A percentile compares a stretch with the other conserved stretches of the same genome.
Conservation (phyloP, 2,329 filamentous ascomycete species). For the Claviceps digitariae region DNA sequence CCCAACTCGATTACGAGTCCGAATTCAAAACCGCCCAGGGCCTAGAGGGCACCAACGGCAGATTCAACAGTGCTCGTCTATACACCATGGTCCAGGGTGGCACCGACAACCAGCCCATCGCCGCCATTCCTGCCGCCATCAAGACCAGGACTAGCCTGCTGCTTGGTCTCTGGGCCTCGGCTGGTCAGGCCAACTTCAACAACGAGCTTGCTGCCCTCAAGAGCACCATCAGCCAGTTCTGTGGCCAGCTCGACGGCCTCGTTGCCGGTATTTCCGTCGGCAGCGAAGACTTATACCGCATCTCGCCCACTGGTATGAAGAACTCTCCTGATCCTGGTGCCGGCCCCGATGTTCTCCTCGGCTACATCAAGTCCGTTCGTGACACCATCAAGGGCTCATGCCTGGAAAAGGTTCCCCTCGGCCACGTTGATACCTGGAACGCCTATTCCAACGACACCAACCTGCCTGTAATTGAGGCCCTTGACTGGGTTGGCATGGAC, state of each 20-base stretch:
- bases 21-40: slow-evolving; percentile 54
- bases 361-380: slow-evolving; percentile 59
- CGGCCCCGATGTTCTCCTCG: slow-evolving; percentile 45
- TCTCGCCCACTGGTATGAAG: slow-evolving; percentile 53
- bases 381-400: slow-evolving; percentile 48
- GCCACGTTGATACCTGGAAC: slow-evolving; percentile 86
- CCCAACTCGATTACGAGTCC: slow-evolving; percentile 51
- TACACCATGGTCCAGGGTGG: slow-evolving; percentile 63
- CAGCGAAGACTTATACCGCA: slow-evolving; percentile 75
- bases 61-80: slow-evolving; percentile 56
- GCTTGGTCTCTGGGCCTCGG: slow-evolving; percentile 74
- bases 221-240: slow-evolving; percentile 55
- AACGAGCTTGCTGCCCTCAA: slow-evolving; percentile 65
- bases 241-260: slow-evolving; percentile 46
- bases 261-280: slow-evolving; percentile 78
- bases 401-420: slow-evolving; percentile 46
- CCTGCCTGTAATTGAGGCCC: slow-evolving; percentile 50
- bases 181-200: slow-evolving; percentile 44
- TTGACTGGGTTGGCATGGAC: slow-evolving; percentile 74
- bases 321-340: slow-evolving; percentile 50
- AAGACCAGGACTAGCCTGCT: slow-evolving; percentile 64
- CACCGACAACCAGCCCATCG: slow-evolving; percentile 52
- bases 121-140: slow-evolving; percentile 72
- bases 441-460: slow-evolving; percentile 63
- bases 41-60: slow-evolving; percentile 47